A percentile compares a stretch with the other conserved stretches of the same genome.
phyloP scores from a whole-genome alignment of 257 asterid genomes.

The Catharanthus roseus region DNA sequence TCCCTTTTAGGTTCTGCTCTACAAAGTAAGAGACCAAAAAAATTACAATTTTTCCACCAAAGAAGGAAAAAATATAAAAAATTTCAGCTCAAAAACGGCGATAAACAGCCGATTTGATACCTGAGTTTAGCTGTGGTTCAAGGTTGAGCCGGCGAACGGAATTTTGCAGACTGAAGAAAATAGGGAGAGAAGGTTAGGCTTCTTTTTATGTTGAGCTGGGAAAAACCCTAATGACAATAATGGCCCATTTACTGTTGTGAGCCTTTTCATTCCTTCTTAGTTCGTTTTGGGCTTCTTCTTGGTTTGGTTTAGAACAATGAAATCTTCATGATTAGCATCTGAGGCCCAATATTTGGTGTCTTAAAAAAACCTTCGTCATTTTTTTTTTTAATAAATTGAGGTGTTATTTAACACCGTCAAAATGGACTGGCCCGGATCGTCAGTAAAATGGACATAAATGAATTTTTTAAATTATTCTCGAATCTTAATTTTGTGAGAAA shows the following conservation, averaged over 20 bases:
- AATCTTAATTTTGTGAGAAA: too few relatives aligned
- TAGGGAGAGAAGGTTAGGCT: neutral
- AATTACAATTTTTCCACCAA: neutral
- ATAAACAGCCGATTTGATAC: neutral
- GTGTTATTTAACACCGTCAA: too few relatives aligned
- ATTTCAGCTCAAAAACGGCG: neutral
- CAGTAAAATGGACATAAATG: too few relatives aligned
- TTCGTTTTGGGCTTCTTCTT: too few relatives aligned
- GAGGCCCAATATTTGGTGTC: too few relatives aligned
- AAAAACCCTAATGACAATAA: conserved; percentile 5
- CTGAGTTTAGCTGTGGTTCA: neutral
- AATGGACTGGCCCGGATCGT: too few relatives aligned
- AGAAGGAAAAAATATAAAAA: neutral
- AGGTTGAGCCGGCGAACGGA: conserved; percentile 1
- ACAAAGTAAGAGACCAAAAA: neutral
- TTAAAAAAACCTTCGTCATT: too few relatives aligned
- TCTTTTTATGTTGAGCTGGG: neutral
- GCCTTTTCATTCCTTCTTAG: too few relatives aligned
- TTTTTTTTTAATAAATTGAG: too few relatives aligned
- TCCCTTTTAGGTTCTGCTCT: neutral
- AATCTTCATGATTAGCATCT: too few relatives aligned
- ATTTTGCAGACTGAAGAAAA: conserved; percentile 1
- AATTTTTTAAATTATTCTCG: too few relatives aligned
- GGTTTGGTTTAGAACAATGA: too few relatives aligned
- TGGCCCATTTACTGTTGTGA: neutral